Evolutionary conservation across 176 grass and related monocot species (phyloP), one percentile per base, ranked within the genome.

Genomic region (Eremochloa ophiuroides): DNA sequence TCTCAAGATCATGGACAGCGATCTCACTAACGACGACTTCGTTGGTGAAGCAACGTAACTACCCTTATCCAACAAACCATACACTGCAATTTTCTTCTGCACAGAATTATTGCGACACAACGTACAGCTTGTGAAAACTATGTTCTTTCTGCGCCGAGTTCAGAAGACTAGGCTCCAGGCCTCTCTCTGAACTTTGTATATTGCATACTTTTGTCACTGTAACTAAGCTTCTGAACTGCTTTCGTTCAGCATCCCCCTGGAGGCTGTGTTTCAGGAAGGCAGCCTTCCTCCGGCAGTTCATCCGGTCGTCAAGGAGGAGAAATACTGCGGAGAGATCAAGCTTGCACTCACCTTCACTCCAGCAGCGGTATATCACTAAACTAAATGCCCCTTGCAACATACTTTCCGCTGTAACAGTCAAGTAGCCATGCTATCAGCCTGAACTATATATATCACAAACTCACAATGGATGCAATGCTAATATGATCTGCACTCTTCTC

Each of bases 1-100:
- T 30, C 59, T 98, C 66, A 94, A 98, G 88, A 77, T 98, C 56
- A 94, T 98, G 92, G 95, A 98, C 81, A 94, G 82, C 22, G 90
- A 98, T 61, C 1, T 86, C 37, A 83, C 88, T 0, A 69, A 61
- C 22, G 92, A 98, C 47, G 95, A 98, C 82, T 91, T 98, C 60
- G 78, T 98, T 13, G 92, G 92, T 28, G 92, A 98, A 86, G 92
- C 90, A 68, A 71, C 51, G 95, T 91, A 59, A 35, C 34, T n/a
- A n/a, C n/a, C n/a, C n/a, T n/a, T n/a, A n/a, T n/a, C n/a, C n/a
- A n/a, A n/a, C n/a, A n/a, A n/a, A n/a, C n/a, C n/a, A n/a, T n/a
- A n/a, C n/a, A n/a, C n/a, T n/a, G n/a, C n/a, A n/a, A n/a, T n/a
- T n/a, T n/a, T n/a, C n/a, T n/a, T n/a, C n/a, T n/a, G n/a, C n/a